Conservation (phyloP, 257 asterid genomes). For the Lycium ferocissimum region DNA sequence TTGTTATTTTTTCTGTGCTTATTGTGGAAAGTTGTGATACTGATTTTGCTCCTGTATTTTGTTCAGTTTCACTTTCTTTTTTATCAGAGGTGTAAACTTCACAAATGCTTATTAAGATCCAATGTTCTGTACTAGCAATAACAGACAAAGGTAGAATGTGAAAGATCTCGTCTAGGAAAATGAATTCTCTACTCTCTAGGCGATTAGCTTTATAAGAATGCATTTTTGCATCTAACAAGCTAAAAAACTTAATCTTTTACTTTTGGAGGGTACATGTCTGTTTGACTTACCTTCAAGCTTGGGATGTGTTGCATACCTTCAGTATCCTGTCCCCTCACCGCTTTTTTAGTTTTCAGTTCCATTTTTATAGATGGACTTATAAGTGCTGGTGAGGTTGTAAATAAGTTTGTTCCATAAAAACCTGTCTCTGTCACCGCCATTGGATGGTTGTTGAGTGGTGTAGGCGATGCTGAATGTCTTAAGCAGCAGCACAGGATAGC, state of each 20-base stretch:
- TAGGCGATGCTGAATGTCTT: not conserved
- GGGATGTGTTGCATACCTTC: constrained; percentile 17
- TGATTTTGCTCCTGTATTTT: constrained; percentile 16
- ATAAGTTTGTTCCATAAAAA: not conserved
- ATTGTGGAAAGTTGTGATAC: not conserved
- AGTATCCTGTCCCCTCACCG: not conserved
- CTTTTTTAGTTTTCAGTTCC: not conserved
- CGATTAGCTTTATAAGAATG: not conserved
- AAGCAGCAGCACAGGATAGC: not conserved
- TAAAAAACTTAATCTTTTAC: not conserved
- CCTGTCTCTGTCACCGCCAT: constrained; percentile 7
- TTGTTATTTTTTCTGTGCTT: not conserved
- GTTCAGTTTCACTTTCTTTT: not conserved
- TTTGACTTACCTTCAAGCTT: not conserved
- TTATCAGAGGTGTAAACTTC: not conserved
- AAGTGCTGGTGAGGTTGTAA: constrained; percentile 15
- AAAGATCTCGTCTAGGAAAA: not conserved
- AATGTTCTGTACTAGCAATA: not conserved
- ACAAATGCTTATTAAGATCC: not conserved
- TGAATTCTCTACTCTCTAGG: not conserved
- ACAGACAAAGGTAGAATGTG: not conserved
- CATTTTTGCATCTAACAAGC: not conserved
- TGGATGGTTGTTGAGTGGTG: not conserved
- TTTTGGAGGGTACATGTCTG: not conserved
- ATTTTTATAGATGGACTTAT: not conserved